Conservation (phyloP, 2,329 filamentous ascomycete species). For the Colletotrichum sp. region DNA sequence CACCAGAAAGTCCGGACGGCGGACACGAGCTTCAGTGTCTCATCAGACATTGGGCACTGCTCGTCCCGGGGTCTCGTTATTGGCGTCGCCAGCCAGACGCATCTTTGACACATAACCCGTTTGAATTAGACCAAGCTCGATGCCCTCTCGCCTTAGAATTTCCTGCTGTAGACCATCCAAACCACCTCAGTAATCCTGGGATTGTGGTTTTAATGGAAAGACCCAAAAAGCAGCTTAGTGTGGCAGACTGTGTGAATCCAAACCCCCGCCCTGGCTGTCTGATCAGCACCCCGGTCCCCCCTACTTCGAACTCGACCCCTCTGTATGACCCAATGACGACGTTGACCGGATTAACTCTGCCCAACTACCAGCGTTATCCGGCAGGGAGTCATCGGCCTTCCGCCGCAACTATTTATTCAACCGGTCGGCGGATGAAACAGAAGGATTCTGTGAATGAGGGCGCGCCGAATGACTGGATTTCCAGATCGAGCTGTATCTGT, state of each 20-base stretch:
- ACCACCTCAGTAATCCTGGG: not conserved
- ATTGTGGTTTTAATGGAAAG: not conserved
- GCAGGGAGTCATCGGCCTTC: not conserved
- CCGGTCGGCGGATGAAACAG: not conserved
- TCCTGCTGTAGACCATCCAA: not conserved
- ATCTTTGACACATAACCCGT: conserved; percentile 6
- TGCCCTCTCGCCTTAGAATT: not conserved
- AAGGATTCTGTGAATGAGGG: not conserved
- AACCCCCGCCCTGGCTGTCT: not conserved
- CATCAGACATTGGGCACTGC: not conserved
- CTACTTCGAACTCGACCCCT: not conserved
- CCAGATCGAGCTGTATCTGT: not conserved
- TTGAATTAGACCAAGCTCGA: conserved; percentile 9
- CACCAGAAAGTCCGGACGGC: conserved; percentile 2
- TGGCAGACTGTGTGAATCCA: not conserved
- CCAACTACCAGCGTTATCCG: not conserved
- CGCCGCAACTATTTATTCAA: not conserved
- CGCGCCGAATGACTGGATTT: not conserved
- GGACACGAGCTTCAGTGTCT: not conserved
- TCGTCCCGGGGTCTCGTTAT: not conserved
- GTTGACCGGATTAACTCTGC: not conserved
- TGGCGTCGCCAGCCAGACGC: not conserved
- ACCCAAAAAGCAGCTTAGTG: not conserved
- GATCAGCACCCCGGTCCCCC: not conserved
- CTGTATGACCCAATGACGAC: not conserved